Evolutionary conservation across 164 flowering plant genomes (phyloP).

Genomic region (Magnolia sinica): DNA sequence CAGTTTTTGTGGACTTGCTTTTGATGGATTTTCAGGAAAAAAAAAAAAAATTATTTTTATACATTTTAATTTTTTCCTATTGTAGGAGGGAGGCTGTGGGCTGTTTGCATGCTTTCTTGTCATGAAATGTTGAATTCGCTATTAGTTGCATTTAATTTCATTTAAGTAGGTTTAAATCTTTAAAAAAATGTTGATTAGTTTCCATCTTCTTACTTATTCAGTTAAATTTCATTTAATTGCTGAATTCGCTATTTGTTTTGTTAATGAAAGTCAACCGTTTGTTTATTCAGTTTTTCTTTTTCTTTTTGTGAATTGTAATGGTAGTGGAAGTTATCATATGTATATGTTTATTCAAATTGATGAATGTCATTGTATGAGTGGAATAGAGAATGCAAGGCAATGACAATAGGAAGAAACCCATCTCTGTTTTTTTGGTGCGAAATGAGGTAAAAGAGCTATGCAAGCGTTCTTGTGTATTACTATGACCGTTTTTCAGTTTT

Average conservation of each 20-base stretch:
- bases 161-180: not conserved
- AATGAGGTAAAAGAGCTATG: not conserved
- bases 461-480: not conserved
- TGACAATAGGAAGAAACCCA: too few relatives aligned
- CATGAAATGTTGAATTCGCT: not conserved
- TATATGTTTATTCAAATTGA: not conserved
- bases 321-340: not conserved
- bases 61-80: not conserved
- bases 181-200: not conserved
- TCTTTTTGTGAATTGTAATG: not conserved
- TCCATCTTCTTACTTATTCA: not conserved
- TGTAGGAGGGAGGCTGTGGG: not conserved
- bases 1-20: not conserved
- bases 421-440: not conserved
- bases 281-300: not conserved
- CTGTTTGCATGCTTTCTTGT: not conserved
- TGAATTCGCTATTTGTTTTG: not conserved
- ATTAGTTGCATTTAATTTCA: not conserved
- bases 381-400: not conserved
- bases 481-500: not conserved
- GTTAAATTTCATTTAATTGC: too few relatives aligned
- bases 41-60: not conserved
- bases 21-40: not conserved
- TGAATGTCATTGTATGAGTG: not conserved
- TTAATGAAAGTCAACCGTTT: not conserved